Evolutionary conservation across 2,329 filamentous ascomycete genomes (phyloP).

Genomic region (Ploettnerulaceae sp.): DNA sequence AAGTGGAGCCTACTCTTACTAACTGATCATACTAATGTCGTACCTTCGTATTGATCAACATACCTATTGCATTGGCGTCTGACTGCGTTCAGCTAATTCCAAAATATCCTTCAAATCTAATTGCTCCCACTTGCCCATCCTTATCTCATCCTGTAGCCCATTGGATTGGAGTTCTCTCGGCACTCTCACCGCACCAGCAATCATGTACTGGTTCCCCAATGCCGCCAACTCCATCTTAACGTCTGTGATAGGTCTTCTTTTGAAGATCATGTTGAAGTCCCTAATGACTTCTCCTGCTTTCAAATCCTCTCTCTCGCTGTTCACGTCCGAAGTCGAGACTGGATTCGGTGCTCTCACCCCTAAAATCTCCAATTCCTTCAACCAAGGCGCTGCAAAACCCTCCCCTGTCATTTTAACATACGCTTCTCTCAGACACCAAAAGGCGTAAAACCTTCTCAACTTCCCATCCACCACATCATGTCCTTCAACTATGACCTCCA

Average conservation of each 20-base stretch:
- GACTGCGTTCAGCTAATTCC: slow-evolving; percentile 24
- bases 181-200: slow-evolving; percentile 25
- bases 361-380: slow-evolving; percentile 64
- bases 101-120: slow-evolving; percentile 27
- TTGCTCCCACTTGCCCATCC: slow-evolving; percentile 17
- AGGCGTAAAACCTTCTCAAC: slow-evolving; percentile 67
- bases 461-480: slow-evolving; percentile 49
- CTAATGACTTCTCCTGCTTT: slow-evolving; percentile 20
- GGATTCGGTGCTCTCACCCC: slow-evolving; percentile 41
- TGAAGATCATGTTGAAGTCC: slow-evolving; percentile 26
- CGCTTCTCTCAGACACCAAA: slow-evolving; percentile 75
- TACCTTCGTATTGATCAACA: too few relatives aligned
- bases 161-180: too few relatives aligned
- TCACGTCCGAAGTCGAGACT: neutral
- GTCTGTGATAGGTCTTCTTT: slow-evolving; percentile 23
- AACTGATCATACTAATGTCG: too few relatives aligned
- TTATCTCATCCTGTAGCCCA: too few relatives aligned
- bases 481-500: neutral
- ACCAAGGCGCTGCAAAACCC: slow-evolving; percentile 68
- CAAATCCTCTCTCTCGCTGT: slow-evolving; percentile 15
- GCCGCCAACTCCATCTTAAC: slow-evolving; percentile 31
- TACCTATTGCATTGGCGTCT: too few relatives aligned
- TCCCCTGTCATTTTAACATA: slow-evolving; percentile 82
- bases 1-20: too few relatives aligned
- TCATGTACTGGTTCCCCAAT: slow-evolving; percentile 30